These are phyloP conservation scores for Penicillium alfredii DNA, from an alignment of 495 filamentous ascomycete genomes.

Conservation along the genomic window DNA sequence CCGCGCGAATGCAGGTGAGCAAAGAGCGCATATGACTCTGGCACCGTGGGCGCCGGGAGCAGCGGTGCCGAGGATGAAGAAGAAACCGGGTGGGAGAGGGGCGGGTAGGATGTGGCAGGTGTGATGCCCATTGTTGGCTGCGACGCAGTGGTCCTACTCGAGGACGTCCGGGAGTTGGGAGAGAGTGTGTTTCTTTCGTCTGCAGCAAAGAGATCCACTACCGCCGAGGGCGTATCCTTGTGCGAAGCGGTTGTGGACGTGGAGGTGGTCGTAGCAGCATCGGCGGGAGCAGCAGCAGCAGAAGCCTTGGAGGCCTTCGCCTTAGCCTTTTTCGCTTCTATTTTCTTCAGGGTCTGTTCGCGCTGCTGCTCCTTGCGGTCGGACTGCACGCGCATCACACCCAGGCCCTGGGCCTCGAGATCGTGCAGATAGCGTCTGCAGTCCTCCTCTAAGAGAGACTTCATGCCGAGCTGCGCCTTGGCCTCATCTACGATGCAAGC, in stretches of 20 bases:
- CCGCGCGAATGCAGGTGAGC: constrained; percentile 68
- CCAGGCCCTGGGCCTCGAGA: constrained; percentile 41
- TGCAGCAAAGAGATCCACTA: constrained; percentile 41
- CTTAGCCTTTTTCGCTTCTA: constrained; percentile 35
- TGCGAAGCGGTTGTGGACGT: constrained; percentile 1
- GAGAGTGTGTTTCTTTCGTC: constrained; percentile 15
- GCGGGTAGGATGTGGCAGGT: constrained; percentile 54
- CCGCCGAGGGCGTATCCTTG: constrained; percentile 10
- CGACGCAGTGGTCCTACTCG: constrained; percentile 5
- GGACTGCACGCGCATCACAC: constrained; percentile 34
- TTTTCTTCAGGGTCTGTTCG: constrained; percentile 36
- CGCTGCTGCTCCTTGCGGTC: constrained; percentile 37
- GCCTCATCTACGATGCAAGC: constrained; percentile 77
- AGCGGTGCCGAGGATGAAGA: constrained; percentile 22
- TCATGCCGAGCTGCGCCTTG: constrained; percentile 57
- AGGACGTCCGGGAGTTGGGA: constrained; percentile 14
- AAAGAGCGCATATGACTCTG: constrained; percentile 45
- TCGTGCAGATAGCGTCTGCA: constrained; percentile 42
- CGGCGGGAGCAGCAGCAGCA: constrained; percentile 20
- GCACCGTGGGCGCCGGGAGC: constrained; percentile 39
- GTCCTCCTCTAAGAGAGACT: constrained; percentile 49
- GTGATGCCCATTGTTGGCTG: constrained; percentile 43
- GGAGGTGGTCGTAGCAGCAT: constrained; percentile 2
- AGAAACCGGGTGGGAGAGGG: constrained; percentile 28
- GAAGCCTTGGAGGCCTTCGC: constrained; percentile 23